phyloP scores from a whole-genome alignment of 352 stramenopile genomes.

The Pythium grandisporangium region DNA sequence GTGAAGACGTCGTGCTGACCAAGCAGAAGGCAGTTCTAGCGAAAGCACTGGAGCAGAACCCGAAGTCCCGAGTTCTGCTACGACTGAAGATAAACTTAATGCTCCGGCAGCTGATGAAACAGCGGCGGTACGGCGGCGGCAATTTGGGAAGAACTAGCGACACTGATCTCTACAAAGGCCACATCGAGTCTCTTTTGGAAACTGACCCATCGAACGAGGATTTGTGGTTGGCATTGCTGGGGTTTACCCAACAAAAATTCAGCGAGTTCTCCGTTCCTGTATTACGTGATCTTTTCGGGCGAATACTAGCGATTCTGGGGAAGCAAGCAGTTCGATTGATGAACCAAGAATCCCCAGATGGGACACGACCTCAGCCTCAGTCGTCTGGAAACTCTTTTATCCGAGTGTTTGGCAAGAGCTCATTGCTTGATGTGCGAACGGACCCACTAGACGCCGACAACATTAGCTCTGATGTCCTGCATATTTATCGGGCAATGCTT shows the following conservation, averaged over 20 bases:
- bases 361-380: too few species aligned
- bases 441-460: conserved; percentile 2
- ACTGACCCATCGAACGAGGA: conserved; percentile 30
- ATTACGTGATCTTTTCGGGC: conserved; percentile 60
- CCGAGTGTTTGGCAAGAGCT: conserved; percentile 16
- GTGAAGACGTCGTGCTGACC: conserved; percentile 23
- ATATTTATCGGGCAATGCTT: conserved; percentile 19
- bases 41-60: conserved; percentile 43
- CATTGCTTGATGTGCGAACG: conserved; percentile 9
- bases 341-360: too few species aligned
- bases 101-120: conserved; percentile 11
- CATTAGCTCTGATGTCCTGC: neutral
- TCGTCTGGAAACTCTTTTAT: too few species aligned
- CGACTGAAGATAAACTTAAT: conserved; percentile 42
- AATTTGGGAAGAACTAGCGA: conserved; percentile 2
- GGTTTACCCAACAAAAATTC: conserved; percentile 49
- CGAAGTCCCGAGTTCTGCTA: conserved; percentile 28
- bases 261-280: conserved; percentile 56
- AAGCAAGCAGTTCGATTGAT: too few species aligned
- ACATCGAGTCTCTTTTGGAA: conserved; percentile 46
- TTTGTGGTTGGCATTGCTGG: conserved; percentile 52
- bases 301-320: conserved; percentile 41
- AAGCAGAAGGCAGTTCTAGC: conserved; percentile 60
- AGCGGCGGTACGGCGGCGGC: conserved; percentile 1
- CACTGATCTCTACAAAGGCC: conserved; percentile 18